phyloP scores from a whole-genome alignment of 2,329 filamentous ascomycete species.

The Cladobotryum mycophilum region DNA sequence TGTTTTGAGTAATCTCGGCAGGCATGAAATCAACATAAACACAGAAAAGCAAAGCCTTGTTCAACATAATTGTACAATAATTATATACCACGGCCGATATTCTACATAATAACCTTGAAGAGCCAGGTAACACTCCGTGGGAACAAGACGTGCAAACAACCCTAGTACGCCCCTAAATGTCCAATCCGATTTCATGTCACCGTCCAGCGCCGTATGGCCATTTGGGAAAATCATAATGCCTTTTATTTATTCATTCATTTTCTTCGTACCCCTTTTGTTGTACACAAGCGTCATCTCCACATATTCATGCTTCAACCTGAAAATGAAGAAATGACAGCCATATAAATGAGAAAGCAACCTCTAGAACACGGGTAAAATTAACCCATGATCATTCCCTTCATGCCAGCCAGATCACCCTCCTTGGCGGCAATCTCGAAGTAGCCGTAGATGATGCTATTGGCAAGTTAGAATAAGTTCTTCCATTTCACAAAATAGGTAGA shows the following conservation, averaged over 20 bases:
- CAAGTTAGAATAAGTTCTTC: constrained; percentile 26
- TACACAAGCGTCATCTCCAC: constrained; percentile 11
- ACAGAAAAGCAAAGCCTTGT: no score
- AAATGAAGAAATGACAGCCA: constrained; percentile 4
- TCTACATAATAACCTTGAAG: no score
- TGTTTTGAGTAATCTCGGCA: no score
- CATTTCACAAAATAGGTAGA: background rate
- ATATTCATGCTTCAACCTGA: background rate
- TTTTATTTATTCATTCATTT: constrained; percentile 13
- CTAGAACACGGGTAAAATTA: constrained; percentile 29
- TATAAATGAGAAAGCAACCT: background rate
- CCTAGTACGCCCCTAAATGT: background rate
- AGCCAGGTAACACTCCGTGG: no score
- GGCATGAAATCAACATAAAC: no score
- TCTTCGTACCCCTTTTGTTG: constrained; percentile 12
- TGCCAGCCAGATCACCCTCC: constrained; percentile 87
- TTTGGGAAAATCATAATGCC: constrained; percentile 6
- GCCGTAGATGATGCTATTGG: constrained; percentile 87
- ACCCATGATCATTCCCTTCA: constrained; percentile 69
- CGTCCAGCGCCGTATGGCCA: background rate
- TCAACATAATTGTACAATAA: no score
- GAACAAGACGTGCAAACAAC: no score
- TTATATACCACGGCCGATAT: no score
- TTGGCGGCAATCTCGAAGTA: constrained; percentile 99
- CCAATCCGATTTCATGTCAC: constrained; percentile 4